These are phyloP conservation scores for Phoenix roebelenii DNA, from an alignment of 176 grass and related monocot species.

Conservation along the genomic window DNA sequence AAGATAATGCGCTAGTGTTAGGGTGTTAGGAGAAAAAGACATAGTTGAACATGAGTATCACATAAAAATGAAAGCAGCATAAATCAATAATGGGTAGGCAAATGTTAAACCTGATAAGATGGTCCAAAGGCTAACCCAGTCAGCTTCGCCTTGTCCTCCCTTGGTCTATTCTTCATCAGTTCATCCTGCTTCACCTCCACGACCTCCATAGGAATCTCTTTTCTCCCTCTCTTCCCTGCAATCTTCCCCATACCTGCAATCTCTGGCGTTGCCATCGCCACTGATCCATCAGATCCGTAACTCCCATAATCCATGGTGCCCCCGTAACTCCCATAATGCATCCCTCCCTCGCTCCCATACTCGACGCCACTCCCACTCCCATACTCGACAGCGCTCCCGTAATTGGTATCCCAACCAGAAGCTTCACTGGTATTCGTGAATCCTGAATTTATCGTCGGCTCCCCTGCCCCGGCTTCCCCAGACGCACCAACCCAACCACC, in stretches of 20 bases:
- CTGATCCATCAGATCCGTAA: slow-evolving; percentile 24
- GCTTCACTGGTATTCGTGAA: slow-evolving; percentile 28
- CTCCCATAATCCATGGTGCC: slow-evolving; percentile 9
- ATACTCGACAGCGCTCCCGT: slow-evolving; percentile 4
- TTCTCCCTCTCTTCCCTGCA: slow-evolving; percentile 76
- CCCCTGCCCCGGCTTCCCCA: slow-evolving; percentile 13
- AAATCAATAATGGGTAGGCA: too few relatives aligned
- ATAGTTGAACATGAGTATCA: too few relatives aligned
- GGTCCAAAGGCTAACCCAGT: slow-evolving; percentile 87
- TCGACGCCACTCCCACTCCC: slow-evolving; percentile 11
- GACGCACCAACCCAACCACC: not conserved
- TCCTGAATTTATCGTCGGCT: slow-evolving; percentile 19
- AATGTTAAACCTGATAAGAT: slow-evolving; percentile 59
- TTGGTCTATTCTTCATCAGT: slow-evolving; percentile 86
- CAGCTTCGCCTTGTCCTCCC: slow-evolving; percentile 68
- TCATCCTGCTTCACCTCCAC: slow-evolving; percentile 88
- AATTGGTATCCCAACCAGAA: slow-evolving; percentile 37
- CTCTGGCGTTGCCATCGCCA: slow-evolving; percentile 6
- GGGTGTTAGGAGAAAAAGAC: too few relatives aligned
- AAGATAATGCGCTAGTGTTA: too few relatives aligned
- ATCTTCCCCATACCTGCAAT: slow-evolving; percentile 41
- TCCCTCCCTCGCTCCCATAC: too few relatives aligned
- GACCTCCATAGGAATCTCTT: slow-evolving; percentile 53
- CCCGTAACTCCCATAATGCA: too few relatives aligned
- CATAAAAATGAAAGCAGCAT: too few relatives aligned